Evolutionary conservation across 768 basidiomycete species (phyloP), one percentile per base, ranked within the genome.

Genomic region (Leccinum barrowsii): DNA sequence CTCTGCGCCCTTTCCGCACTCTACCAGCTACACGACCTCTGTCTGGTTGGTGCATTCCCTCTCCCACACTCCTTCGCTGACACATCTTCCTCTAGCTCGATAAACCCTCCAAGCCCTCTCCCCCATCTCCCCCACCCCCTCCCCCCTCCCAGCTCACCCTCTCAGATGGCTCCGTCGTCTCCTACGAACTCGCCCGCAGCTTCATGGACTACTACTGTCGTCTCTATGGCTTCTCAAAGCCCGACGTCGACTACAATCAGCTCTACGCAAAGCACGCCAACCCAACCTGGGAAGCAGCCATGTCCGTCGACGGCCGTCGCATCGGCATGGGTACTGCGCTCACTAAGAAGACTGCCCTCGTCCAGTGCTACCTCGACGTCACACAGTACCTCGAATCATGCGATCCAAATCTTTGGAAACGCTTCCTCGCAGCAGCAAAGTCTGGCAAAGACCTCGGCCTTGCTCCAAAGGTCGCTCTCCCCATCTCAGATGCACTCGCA

Each of bases 171-270:
- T 79, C 83, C 11, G 65, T 74, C 21, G 81, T 94, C 61, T 76
- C 75, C 7, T 86, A 86, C 52, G 90, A 92, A 53, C 81, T 81
- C 53, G 92, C 93, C 3, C 84, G 88, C 51, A 84, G 82, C 59
- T 98, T 98, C 77, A 94, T 97, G 88, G 94, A 95, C 62, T 98
- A 90, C 71, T 98, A 98, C 66, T 96, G 94, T 69, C 82, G 85
- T 48, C 80, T 85, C 35, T 97, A 85, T 70, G 76, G 77, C 24
- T 94, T 94, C 66, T 77, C 80, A 10, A 83, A 82, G 61, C 92
- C 92, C 2, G 87, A 90, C 51, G 73, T 96, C 59, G 78, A 79
- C 13, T 88, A 81, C 59, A 72, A 75, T 1, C 76, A 77, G 44
- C 47, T 65, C 42, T 73, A 54, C 2, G 22, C 69, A 19, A 65